Conservation (phyloP, 169 alveolate species). For the Plasmodium falciparum region DNA sequence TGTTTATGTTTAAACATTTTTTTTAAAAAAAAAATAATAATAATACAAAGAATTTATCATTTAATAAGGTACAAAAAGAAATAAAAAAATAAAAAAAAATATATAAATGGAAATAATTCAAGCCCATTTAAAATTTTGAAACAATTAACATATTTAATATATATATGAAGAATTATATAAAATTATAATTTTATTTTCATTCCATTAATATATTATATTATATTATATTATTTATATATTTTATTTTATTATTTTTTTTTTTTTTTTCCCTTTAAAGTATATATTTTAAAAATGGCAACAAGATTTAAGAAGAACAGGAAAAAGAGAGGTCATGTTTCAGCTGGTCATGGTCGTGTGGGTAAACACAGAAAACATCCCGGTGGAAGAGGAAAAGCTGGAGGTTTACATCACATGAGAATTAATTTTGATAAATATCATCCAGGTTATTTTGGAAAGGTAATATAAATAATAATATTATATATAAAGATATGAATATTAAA, state of each 20-base stretch:
- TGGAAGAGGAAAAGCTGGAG: conserved; percentile 99
- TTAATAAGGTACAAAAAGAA: too few relatives aligned
- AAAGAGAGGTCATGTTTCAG: conserved; percentile 99
- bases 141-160: too few relatives aligned
- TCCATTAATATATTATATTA: too few relatives aligned
- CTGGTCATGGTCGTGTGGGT: conserved; percentile 99
- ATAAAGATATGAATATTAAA: neutral
- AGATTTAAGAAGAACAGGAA: conserved; percentile 97
- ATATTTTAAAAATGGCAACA: conserved; percentile 86
- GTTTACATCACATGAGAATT: conserved; percentile 96
- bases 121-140: too few relatives aligned
- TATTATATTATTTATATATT: neutral
- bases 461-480: neutral
- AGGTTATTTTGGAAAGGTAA: conserved; percentile 98
- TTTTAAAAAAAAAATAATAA: too few relatives aligned
- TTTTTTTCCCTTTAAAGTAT: neutral
- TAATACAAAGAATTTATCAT: too few relatives aligned
- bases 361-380: conserved; percentile 99
- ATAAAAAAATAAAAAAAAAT: too few relatives aligned
- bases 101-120: too few relatives aligned
- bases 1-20: too few relatives aligned
- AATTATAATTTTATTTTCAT: too few relatives aligned
- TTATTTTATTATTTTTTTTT: neutral
- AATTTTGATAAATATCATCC: conserved; percentile 98
- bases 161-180: too few relatives aligned